phyloP scores from a whole-genome alignment of 495 filamentous ascomycete genomes.

The Hypomontagnella submonticulosa region DNA sequence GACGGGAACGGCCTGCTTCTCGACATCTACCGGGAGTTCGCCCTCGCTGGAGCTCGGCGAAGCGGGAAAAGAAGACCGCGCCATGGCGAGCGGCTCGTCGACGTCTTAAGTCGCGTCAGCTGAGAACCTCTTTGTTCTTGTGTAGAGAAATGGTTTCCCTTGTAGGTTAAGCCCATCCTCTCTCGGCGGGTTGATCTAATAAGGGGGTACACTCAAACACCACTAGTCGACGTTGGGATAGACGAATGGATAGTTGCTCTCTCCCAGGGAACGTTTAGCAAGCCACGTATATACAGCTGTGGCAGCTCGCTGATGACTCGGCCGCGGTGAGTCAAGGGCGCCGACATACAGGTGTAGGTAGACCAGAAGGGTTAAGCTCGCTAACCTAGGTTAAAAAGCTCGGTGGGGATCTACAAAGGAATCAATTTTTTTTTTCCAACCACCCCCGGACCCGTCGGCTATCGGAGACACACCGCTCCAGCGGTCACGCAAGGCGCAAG shows the following conservation, averaged over 20 bases:
- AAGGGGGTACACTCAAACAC: too few species aligned
- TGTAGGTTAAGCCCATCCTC: too few species aligned
- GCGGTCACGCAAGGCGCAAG: conserved; percentile 7
- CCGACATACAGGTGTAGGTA: too few species aligned
- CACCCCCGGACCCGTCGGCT: conserved; percentile 19
- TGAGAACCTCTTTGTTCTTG: neutral
- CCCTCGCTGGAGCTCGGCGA: conserved; percentile 40
- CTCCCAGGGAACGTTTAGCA: too few species aligned
- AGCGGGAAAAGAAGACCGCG: conserved; percentile 23
- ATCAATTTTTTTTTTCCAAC: neutral
- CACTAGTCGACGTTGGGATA: too few species aligned
- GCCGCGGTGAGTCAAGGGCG: too few species aligned
- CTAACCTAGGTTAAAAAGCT: too few species aligned
- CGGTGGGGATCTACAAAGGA: neutral
- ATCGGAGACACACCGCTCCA: conserved; percentile 14
- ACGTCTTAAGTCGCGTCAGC: neutral
- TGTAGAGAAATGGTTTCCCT: neutral
- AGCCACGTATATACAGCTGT: too few species aligned
- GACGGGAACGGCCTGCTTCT: conserved; percentile 28
- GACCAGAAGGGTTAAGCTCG: too few species aligned
- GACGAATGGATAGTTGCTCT: too few species aligned
- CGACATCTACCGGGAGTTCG: conserved; percentile 40
- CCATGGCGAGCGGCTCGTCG: conserved; percentile 12
- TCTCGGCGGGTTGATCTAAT: too few species aligned
- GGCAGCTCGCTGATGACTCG: too few species aligned